A percentile compares a stretch with the other conserved stretches of the same genome.
phyloP scores from a whole-genome alignment of 2,329 filamentous ascomycete species.

The Parastagonospora avenae region DNA sequence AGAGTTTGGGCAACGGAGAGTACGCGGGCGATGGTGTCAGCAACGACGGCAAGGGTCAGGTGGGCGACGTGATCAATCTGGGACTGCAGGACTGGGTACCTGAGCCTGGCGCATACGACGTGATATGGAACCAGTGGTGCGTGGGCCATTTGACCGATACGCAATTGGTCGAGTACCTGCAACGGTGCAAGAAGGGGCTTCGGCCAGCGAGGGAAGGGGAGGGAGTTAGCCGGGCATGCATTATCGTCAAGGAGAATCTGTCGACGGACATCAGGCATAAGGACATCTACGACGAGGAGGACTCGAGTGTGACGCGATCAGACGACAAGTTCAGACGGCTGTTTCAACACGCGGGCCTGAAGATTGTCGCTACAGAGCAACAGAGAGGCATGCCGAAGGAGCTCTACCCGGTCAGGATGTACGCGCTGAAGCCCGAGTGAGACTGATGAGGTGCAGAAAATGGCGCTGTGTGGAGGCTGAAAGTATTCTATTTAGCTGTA shows the following conservation, averaged over 20 bases:
- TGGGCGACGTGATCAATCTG: conserved; percentile 71
- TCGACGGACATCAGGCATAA: conserved; percentile 56
- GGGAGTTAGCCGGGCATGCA: conserved; percentile 54
- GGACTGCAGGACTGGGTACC: conserved; percentile 75
- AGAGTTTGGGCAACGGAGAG: conserved; percentile 25
- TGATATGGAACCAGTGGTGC: conserved; percentile 94
- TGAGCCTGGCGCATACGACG: conserved; percentile 63
- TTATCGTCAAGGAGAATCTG: conserved; percentile 84
- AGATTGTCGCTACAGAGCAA: conserved; percentile 52
- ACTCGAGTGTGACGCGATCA: conserved; percentile 78
- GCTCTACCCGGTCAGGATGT: conserved; percentile 76
- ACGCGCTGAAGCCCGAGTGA: conserved; percentile 69
- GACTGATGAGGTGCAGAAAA: background rate
- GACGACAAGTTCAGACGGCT: conserved; percentile 73
- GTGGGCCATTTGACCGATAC: conserved; percentile 78
- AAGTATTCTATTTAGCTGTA: background rate
- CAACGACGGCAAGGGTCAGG: conserved; percentile 47
- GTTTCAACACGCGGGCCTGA: conserved; percentile 72
- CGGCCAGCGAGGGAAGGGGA: conserved; percentile 33
- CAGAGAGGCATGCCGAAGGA: conserved; percentile 68
- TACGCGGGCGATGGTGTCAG: conserved; percentile 26
- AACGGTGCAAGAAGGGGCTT: conserved; percentile 62
- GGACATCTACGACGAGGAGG: conserved; percentile 76
- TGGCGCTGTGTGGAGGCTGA: background rate
- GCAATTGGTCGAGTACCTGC: conserved; percentile 71